Base-by-base conservation (phyloP, 2,329 filamentous ascomycete genomes). In the Alternaria consortialis region DNA sequence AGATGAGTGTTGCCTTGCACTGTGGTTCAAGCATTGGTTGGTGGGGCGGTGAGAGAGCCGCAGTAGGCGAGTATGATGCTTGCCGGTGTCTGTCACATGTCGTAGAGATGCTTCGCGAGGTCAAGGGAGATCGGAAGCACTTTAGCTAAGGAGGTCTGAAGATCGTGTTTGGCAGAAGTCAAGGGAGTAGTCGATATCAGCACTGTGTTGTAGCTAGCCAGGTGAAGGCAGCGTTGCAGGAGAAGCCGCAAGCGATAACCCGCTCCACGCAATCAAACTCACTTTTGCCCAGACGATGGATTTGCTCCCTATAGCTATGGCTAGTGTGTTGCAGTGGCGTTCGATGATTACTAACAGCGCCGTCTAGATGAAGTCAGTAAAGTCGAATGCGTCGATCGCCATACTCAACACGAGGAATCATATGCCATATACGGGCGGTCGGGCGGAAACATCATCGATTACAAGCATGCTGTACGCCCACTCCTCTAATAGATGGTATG, bases 11-110 rank as follows among this genome's bases (percentile, higher is more conserved):
- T 61, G 34, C 40, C 44, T 55, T 53, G 20, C 7, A 34, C 11
- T 43, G 11, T 27, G 11, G 34, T 23, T 20, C 11, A 44, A 15
- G 31, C 15, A n/a, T 17, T 25, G 7, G 20, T 27, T 48, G 8
- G 7, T 5, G 17, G 20, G 27, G 48, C 53, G 53, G 61, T 63
- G 53, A 63, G 52, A 51, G 23, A 15, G 32, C 17, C 15, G 56
- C 17, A 12, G 7, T 11, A 27, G 11, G 17, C 12, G n/a, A n/a
- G n/a, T 44, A 4, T 15, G 29, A 5, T 23, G 15, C 15, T 9
- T 31, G 25, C 11, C 20, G n/a, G 23, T 15, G 4, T 32, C 15
- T 25, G n/a, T 31, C 32, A 20, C 46, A 37, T 32, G 37, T 29
- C 36, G 11, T 17, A 20, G 29, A 20, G 8, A 29, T 31, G 43